phyloP scores from a whole-genome alignment of 345 rosid genomes.

The Populus simonii region DNA sequence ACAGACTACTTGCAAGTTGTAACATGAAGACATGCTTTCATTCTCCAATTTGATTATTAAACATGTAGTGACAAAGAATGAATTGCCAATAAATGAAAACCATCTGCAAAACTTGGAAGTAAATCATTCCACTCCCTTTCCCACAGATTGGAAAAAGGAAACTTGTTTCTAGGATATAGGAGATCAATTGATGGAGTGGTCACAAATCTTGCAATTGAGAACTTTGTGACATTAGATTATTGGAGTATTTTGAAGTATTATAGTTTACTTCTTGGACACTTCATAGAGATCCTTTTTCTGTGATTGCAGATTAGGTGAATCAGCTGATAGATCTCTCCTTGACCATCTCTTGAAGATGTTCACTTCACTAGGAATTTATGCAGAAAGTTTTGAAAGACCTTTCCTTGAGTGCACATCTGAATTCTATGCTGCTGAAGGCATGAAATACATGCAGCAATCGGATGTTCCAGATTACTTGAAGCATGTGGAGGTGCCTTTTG shows the following conservation, averaged over 20 bases:
- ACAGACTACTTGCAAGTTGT: background rate
- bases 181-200: background rate
- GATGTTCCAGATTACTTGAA: conserved; percentile 96
- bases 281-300: conserved; percentile 16
- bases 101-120: background rate
- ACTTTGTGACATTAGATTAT: background rate
- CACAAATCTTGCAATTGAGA: background rate
- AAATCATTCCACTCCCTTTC: background rate
- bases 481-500: conserved; percentile 81
- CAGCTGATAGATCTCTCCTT: conserved; percentile 82
- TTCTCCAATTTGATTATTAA: background rate
- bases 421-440: conserved; percentile 96
- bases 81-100: background rate
- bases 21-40: background rate
- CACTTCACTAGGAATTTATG: conserved; percentile 89
- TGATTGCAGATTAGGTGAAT: conserved; percentile 74
- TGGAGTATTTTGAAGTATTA: background rate
- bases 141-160: background rate
- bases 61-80: background rate
- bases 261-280: background rate
- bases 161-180: background rate
- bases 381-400: conserved; percentile 87
- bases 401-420: conserved; percentile 92
- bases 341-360: conserved; percentile 98
- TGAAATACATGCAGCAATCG: conserved; percentile 95